Base-by-base conservation (phyloP, 2,329 filamentous ascomycete species). In the Sporothrix dimorphospora region DNA sequence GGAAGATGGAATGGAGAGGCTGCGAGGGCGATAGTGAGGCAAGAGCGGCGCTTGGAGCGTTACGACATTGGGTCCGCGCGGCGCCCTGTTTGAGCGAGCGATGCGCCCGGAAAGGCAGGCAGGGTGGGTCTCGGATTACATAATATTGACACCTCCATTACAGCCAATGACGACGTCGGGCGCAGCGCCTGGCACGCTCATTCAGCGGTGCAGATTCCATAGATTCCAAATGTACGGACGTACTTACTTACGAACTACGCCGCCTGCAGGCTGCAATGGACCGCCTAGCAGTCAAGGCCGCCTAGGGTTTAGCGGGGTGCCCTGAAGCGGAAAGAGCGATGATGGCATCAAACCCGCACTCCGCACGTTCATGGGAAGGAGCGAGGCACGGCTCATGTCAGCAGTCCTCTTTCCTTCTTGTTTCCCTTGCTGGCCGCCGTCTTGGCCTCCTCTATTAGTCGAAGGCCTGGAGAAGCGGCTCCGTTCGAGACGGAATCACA, bases 41-140 rank as follows among this genome's bases (percentile, higher is more conserved):
- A 67, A 51, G 65, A 16, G 65, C 65, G 65, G 42, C 61, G 42
- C 61, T 65, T 47, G 57, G 38, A 4, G 63, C 24, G 63, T 66
- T 66, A 66, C 63, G 63, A 66, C 63, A 66, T 49, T 49, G 63
- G 40, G 61, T 66, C 45, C 65, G 27, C 65, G 45, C 27, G 65
- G 63, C 63, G 42, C 24, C 63, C 61, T 65, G 61, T 47, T 47
- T 65, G 61, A 30, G 40, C 38, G 34, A 63, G 59, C 11, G 19
- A 40, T 65, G 40, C 61, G 63, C 63, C 42, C 63, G 38, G 59
- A 65, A 34, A 51, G 65, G 65, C 45, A 66, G 42, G 63, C 42
- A 11, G 30, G 24, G 63, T 66, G 63, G 63, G 45, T 34, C 45
- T 34, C 34, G 14, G 7, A 51, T 67, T 49, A 67, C 30, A 38